Percentiles rank a stretch among this genome's conserved stretches.
Conservation (phyloP, 305 asterid species). For the Fraxinus latifolia region DNA sequence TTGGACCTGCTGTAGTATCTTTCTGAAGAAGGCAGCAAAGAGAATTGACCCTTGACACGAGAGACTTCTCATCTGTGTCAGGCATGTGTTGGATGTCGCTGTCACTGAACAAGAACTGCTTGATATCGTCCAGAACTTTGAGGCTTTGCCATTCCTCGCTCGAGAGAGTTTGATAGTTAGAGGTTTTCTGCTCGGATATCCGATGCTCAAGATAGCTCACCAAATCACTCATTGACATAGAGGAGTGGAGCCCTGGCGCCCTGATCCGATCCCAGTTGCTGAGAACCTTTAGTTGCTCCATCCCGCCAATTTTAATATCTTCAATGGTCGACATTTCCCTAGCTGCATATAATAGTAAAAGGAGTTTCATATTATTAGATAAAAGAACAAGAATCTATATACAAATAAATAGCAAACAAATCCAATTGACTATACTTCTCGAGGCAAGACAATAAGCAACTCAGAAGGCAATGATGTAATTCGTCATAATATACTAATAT, state of each 20-base stretch:
- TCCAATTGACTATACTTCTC: neutral
- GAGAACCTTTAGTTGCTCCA: constrained; percentile 56
- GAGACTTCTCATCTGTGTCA: constrained; percentile 66
- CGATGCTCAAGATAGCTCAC: constrained; percentile 80
- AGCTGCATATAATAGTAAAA: constrained; percentile 28
- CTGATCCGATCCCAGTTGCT: constrained; percentile 70
- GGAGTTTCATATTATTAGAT: neutral
- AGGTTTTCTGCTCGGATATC: constrained; percentile 64
- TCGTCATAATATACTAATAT: neutral
- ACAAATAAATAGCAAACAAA: neutral
- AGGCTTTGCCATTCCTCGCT: constrained; percentile 71
- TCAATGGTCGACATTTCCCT: constrained; percentile 43
- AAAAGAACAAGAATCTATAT: neutral
- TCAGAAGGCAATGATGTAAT: neutral
- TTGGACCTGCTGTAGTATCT: constrained; percentile 40
- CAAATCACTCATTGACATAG: constrained; percentile 87
- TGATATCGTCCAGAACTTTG: constrained; percentile 62
- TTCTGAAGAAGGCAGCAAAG: constrained; percentile 92
- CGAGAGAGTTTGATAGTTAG: constrained; percentile 51
- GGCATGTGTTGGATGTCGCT: constrained; percentile 39
- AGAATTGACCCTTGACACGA: constrained; percentile 83
- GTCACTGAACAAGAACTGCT: constrained; percentile 57
- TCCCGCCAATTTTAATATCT: constrained; percentile 41
- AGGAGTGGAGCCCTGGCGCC: constrained; percentile 69
- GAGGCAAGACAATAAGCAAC: neutral